Percentiles rank a stretch among this genome's conserved stretches.
These are phyloP conservation scores for Coemansia brasiliensis DNA, from an alignment of 192 early-diverging fungal species.

Conservation along the genomic window DNA sequence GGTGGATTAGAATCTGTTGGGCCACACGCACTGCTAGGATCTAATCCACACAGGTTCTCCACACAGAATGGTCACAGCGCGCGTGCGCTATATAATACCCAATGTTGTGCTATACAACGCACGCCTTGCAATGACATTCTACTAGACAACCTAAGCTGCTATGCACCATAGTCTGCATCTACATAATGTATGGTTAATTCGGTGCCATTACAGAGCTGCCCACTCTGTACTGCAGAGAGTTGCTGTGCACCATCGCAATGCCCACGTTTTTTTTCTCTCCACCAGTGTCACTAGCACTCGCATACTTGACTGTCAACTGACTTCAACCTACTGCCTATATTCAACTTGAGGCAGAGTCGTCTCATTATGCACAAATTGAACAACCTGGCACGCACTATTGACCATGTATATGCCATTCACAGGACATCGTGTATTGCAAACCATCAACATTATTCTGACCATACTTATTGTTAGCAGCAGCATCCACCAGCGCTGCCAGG, in stretches of 20 bases:
- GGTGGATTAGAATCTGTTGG: background rate
- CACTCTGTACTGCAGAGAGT: constrained; percentile 4
- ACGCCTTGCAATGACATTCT: background rate
- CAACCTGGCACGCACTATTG: background rate
- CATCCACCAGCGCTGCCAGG: no score
- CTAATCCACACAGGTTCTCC: constrained; percentile 3
- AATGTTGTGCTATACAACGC: background rate
- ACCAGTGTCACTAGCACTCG: background rate
- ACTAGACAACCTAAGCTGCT: background rate
- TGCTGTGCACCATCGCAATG: background rate
- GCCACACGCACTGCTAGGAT: constrained; percentile 1
- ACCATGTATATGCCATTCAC: background rate
- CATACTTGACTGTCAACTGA: constrained; percentile 4
- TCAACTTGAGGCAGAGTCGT: background rate
- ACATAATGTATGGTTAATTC: constrained; percentile 17
- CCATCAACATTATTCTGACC: no score
- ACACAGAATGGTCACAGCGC: constrained; percentile 4
- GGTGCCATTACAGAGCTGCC: constrained; percentile 1
- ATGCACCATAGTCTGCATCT: constrained; percentile 8
- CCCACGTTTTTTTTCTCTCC: constrained; percentile 1
- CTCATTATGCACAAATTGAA: no score
- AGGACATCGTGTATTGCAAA: no score
- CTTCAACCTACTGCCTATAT: background rate
- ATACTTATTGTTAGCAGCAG: no score
- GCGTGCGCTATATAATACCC: constrained; percentile 5